Base-by-base conservation (phyloP, 2,329 filamentous ascomycete species). In the Drechslerella coelobrocha region DNA sequence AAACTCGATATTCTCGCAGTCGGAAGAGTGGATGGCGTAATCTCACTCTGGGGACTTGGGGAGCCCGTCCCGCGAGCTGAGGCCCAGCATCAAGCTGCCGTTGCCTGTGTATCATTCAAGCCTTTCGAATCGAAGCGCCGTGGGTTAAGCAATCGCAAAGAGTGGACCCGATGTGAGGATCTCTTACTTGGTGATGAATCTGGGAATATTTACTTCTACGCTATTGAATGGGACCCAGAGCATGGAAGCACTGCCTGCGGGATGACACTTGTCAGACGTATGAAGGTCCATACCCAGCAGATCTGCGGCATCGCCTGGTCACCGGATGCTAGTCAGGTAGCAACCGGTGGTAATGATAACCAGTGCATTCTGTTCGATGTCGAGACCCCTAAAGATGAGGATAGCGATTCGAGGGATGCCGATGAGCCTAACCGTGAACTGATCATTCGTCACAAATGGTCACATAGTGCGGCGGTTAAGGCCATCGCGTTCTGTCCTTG, bases 401-500 rank as follows among this genome's bases (percentile, higher is more conserved):
- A 74, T 1, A 51, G 45, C 14, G 55, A 77, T 4, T 71, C 78
- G 21, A 76, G 76, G 45, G 57, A 75, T 73, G 10, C 71, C 77
- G 14, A 73, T 74, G 6, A 79, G 78, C 10, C 78, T 76, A 29
- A 80, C 84, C 21, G 80, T 83, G 17, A 79, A 82, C 23, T 79
- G 90, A 24, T 80, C 80, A 1, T 76, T 80, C 4, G 85, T 85
- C 87, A 96, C 78, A 84, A 84, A 29, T 94, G 91, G 85, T 79
- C 82, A 9, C 91, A 99, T 78, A 86, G 86, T 24, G 93, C 93
- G 0, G 94, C 94, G 1, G 90, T 97, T 74, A 99, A 99, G 79
- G 94, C 94, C 29, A 94, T 97, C 75, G 92, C 94, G 1, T 97
- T 97, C 79, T 96, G 93, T 73, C 93, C 94, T 0, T 99, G 92